These are phyloP conservation scores for Vigna angularis DNA, from an alignment of 306 rosid species.

Conservation along the genomic window DNA sequence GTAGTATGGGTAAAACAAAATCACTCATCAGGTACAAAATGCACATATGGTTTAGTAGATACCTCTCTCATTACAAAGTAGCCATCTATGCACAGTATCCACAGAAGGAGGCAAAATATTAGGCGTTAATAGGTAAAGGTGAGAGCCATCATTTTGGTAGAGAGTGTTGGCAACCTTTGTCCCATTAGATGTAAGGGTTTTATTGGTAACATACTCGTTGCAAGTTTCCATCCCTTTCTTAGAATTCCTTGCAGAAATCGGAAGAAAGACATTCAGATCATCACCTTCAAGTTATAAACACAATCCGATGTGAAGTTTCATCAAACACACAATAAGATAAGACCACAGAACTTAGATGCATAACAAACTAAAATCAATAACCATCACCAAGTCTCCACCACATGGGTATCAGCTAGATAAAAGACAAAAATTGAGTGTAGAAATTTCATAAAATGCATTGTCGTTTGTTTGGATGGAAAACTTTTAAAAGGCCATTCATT, in stretches of 20 bases:
- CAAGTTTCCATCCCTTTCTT: slow-evolving; percentile 48
- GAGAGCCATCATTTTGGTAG: slow-evolving; percentile 86
- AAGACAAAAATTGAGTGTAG: slow-evolving; percentile 17
- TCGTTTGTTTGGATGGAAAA: too few relatives aligned
- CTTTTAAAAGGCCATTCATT: too few relatives aligned
- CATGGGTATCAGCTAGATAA: slow-evolving; percentile 3
- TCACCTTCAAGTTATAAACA: slow-evolving; percentile 58
- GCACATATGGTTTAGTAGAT: slow-evolving; percentile 38
- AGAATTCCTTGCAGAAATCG: slow-evolving; percentile 53
- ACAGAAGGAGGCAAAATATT: slow-evolving; percentile 76
- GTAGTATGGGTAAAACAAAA: slow-evolving; percentile 29
- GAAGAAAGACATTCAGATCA: slow-evolving; percentile 62
- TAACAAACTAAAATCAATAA: slow-evolving; percentile 37
- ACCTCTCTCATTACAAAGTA: slow-evolving; percentile 65
- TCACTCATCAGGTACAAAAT: slow-evolving; percentile 21
- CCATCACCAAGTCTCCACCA: slow-evolving; percentile 2
- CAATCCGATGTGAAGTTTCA: slow-evolving; percentile 45
- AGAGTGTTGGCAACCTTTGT: slow-evolving; percentile 59
- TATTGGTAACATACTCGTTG: slow-evolving; percentile 40
- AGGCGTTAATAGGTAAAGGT: slow-evolving; percentile 71
- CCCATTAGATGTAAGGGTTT: slow-evolving; percentile 50
- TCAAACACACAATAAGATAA: slow-evolving; percentile 39
- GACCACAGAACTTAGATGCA: slow-evolving; percentile 9
- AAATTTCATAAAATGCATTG: slow-evolving; percentile 17
- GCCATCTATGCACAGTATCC: slow-evolving; percentile 70